Base-by-base conservation (phyloP, 495 filamentous ascomycete genomes). In the Penicillium daleae region DNA sequence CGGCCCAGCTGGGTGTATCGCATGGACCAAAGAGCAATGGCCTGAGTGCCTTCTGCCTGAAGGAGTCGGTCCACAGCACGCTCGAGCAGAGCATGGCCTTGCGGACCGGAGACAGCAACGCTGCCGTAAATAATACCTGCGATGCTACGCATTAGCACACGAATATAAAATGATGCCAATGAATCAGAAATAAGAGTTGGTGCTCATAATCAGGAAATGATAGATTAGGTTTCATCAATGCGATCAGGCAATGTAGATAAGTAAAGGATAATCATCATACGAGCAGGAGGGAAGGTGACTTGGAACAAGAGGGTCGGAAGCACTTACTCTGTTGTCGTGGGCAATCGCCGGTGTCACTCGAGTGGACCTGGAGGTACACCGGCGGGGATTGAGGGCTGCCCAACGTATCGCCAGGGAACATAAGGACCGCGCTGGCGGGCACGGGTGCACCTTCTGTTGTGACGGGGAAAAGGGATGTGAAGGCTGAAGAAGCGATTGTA, bases 161-260 rank as follows among this genome's bases (percentile, higher is more conserved):
- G 63, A 63, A 61, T 31, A 24, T 44, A 59, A 21, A 27, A 49
- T 46, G 53, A 57, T 53, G 62, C 24, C n/a, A 60, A 39, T 44
- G 31, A 57, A 69, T 39, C 48, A 50, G 49, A 55, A 62, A 32
- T n/a, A 48, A 39, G 29, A 33, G 46, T 63, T 40, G 29, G 57
- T 56, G 68, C 78, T 81, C 75, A 70, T 75, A 71, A 87, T 97
- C 93, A 97, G 93, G 83, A 86, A 32, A 37, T 91, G 86, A 86
- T 90, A 83, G 64, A 72, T 61, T 59, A 54, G 50, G 69, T 86
- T 82, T 91, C 91, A 86, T 92, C 92, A 94, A 87, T 78, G 79
- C 76, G 79, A 77, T 84, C 90, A 92, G 93, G 88, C 91, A 97
- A 97, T 97, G 93, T 97, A 97, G 93, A 95, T 97, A 97, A 97